These are phyloP conservation scores for Aspergillus viridinutans DNA, from an alignment of 2,329 filamentous ascomycete genomes.

Conservation along the genomic window DNA sequence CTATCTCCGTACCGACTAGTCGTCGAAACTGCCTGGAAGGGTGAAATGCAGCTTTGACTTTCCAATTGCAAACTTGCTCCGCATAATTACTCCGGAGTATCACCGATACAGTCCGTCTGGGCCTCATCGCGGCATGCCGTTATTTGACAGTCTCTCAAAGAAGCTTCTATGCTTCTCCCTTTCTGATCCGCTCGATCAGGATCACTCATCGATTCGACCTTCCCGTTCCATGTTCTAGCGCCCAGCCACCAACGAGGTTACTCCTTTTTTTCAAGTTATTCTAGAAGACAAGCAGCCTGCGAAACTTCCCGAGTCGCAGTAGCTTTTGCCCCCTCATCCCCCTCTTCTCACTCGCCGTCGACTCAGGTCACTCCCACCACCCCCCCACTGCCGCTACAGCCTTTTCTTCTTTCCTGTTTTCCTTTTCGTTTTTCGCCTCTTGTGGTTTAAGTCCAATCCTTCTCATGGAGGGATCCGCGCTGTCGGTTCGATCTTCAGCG, in stretches of 20 bases:
- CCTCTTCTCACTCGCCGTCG: background rate
- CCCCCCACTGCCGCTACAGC: background rate
- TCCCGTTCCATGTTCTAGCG: background rate
- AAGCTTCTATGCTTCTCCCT: background rate
- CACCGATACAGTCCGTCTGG: background rate
- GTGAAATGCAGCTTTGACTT: background rate
- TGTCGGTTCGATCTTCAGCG: slow-evolving; percentile 1
- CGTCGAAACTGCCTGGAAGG: no score
- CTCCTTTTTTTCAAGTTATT: background rate
- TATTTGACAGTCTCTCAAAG: background rate
- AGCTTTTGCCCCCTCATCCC: background rate
- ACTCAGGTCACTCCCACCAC: background rate
- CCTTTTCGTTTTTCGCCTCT: slow-evolving; percentile 1
- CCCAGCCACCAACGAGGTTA: background rate
- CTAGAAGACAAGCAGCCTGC: background rate
- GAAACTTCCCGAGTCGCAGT: no score
- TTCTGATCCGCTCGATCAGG: background rate
- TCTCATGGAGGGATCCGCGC: slow-evolving; percentile 13
- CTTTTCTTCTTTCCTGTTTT: slow-evolving; percentile 1
- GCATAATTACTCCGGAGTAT: background rate
- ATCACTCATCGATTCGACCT: background rate
- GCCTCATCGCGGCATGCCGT: background rate
- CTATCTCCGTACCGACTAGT: no score
- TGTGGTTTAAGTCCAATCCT: slow-evolving; percentile 1
- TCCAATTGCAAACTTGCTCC: background rate